A percentile compares a stretch with the other conserved stretches of the same genome.
phyloP scores from a whole-genome alignment of 2,329 filamentous ascomycete genomes.

The Fusarium oxysporum region DNA sequence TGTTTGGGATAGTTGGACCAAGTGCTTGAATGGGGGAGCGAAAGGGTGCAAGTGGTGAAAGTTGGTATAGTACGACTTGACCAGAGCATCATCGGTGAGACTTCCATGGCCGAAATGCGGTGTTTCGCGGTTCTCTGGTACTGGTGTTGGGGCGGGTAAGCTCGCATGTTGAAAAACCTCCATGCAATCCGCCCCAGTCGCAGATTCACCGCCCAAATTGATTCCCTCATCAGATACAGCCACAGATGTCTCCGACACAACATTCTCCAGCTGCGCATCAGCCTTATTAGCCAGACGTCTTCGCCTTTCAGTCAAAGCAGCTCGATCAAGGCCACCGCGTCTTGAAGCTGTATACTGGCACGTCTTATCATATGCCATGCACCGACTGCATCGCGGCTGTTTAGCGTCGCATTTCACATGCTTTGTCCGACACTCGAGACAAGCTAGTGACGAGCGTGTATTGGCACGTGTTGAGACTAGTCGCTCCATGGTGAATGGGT shows the following conservation, averaged over 20 bases:
- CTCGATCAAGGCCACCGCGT: slow-evolving; percentile 56
- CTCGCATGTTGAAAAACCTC: not conserved
- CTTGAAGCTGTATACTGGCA: slow-evolving; percentile 65
- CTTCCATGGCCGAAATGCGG: not conserved
- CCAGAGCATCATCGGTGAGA: slow-evolving; percentile 38
- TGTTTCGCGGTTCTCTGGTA: not conserved
- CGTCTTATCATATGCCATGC: slow-evolving; percentile 55
- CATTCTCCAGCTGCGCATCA: rapidly evolving
- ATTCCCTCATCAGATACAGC: rapidly evolving
- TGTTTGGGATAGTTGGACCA: slow-evolving; percentile 22
- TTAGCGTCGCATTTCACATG: slow-evolving; percentile 66
- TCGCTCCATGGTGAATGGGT: not conserved
- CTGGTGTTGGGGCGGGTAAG: not conserved
- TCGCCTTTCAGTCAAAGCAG: slow-evolving; percentile 44
- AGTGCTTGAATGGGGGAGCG: slow-evolving; percentile 35
- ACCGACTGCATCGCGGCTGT: slow-evolving; percentile 60
- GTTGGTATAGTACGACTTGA: slow-evolving; percentile 51
- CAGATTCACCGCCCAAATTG: not conserved
- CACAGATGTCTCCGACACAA: rapidly evolving
- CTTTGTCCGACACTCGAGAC: slow-evolving; percentile 62
- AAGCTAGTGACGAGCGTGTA: slow-evolving; percentile 54
- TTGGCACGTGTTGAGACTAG: not conserved
- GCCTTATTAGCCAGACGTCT: slow-evolving; percentile 35
- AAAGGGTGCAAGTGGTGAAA: slow-evolving; percentile 52
- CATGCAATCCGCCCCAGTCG: not conserved